Conservation (phyloP, 495 filamentous ascomycete species). For the Penicillium lividum region DNA sequence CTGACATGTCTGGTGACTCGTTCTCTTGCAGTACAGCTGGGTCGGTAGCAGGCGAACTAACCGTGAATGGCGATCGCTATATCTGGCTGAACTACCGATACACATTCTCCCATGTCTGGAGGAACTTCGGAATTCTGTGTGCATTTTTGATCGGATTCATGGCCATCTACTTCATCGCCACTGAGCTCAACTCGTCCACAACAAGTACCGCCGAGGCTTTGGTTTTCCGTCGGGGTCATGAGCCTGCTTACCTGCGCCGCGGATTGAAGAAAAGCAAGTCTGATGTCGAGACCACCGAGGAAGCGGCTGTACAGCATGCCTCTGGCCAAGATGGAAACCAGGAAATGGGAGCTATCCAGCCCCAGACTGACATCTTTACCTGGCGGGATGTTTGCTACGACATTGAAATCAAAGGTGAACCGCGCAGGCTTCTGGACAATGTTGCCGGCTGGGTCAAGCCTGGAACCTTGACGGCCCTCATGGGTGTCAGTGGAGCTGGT, state of each 20-base stretch:
- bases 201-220: constrained; percentile 7
- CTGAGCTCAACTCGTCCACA: constrained; percentile 5
- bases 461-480: constrained; percentile 66
- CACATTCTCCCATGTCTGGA: constrained; percentile 12
- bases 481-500: constrained; percentile 59
- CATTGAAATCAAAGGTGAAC: constrained; percentile 60
- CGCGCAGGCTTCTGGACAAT: constrained; percentile 58
- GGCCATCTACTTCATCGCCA: constrained; percentile 14
- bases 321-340: not conserved
- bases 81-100: constrained; percentile 13
- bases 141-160: constrained; percentile 12
- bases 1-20: constrained; percentile 51
- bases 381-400: constrained; percentile 75
- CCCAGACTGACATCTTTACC: constrained; percentile 63
- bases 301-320: not conserved
- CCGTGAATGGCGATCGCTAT: constrained; percentile 16
- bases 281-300: not conserved
- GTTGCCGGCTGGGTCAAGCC: constrained; percentile 68
- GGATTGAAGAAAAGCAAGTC: not conserved
- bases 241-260: constrained; percentile 10
- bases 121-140: constrained; percentile 18
- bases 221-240: constrained; percentile 24
- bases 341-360: constrained; percentile 35
- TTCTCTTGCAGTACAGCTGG: constrained; percentile 61
- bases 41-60: constrained; percentile 19